Evolutionary conservation across 371 early-diverging fungal species (phyloP), one percentile per base, ranked within the genome.

Genomic region (Mucor irregularis): DNA sequence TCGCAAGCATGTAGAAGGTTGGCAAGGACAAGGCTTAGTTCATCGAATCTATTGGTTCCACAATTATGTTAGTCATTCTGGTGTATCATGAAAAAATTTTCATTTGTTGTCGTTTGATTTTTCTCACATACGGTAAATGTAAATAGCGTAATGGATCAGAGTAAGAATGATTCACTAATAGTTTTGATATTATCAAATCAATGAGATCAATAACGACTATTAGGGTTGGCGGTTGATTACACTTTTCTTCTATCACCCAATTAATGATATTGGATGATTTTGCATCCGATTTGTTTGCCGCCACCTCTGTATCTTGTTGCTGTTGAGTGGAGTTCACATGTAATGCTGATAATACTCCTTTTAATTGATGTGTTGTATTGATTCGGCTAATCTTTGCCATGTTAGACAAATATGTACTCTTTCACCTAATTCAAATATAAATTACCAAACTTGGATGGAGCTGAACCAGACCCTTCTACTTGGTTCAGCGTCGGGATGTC

Each of bases 181-280:
- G n/a, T n/a, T n/a, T n/a, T n/a, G 19, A 11, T 2, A 43, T n/a
- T 26, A 56, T 13, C n/a, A 59, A 22, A n/a, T 57, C 64, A 10
- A 68, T 26, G 1, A 61, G 14, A 56, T 66, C 69, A 28, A 66
- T 40, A 1, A 68, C 61, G 3, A 72, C 53, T 40, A 72, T 60
- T 6, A 68, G 4, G 17, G 55, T 65, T 13, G 73, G 73, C 4
- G 73, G 66, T 19, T 72, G 73, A 5, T 56, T 58, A 33, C 55
- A 53, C 33, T 64, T 68, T 17, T 68, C 66, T 13, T 35, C n/a
- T 37, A 60, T 49, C 9, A 68, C 63, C 62, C 68, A 68, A 22
- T 58, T 19, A 17, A 68, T 21, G 7, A 66, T 26, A 40, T 61
- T 35, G 28, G n/a, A n/a, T n/a, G n/a, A n/a, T n/a, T n/a, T n/a